Evolutionary conservation across 2,329 filamentous ascomycete species (phyloP).

Genomic region (Aureobasidium sp.): DNA sequence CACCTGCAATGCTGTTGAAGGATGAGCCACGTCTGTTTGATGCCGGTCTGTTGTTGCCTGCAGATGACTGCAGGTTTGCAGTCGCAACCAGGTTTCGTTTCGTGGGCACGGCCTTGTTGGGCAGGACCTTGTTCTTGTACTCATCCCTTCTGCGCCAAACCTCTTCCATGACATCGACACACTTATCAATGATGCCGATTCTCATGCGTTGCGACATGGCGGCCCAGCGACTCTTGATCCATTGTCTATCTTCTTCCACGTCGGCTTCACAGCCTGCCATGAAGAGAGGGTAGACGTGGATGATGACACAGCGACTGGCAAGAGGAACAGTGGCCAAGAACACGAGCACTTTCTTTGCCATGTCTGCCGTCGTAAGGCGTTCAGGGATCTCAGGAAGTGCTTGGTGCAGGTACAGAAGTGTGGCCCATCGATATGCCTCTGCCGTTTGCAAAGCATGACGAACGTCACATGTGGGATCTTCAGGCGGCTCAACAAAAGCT

Average conservation of each 20-base stretch:
- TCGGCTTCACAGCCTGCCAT: slow-evolving; percentile 58
- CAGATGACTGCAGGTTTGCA: slow-evolving; percentile 13
- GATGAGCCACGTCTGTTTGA: background rate
- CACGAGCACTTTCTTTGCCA: slow-evolving; percentile 54
- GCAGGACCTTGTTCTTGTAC: slow-evolving; percentile 29
- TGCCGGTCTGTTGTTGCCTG: background rate
- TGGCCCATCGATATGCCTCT: slow-evolving; percentile 59
- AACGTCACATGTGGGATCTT: slow-evolving; percentile 54
- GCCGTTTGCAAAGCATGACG: slow-evolving; percentile 59
- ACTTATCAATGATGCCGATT: slow-evolving; percentile 59
- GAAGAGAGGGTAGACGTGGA: slow-evolving; percentile 62
- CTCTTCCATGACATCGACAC: slow-evolving; percentile 54
- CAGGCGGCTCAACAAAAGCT: slow-evolving; percentile 48
- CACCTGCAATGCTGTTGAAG: slow-evolving; percentile 3
- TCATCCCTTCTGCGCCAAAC: slow-evolving; percentile 57
- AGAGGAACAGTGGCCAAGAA: slow-evolving; percentile 55
- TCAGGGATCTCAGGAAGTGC: slow-evolving; percentile 60
- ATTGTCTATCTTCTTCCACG: slow-evolving; percentile 50
- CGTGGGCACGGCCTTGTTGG: slow-evolving; percentile 17
- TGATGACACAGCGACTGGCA: slow-evolving; percentile 53
- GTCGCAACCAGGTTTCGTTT: slow-evolving; percentile 29
- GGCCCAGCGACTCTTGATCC: slow-evolving; percentile 55
- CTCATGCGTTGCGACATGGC: slow-evolving; percentile 53
- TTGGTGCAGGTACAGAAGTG: slow-evolving; percentile 57
- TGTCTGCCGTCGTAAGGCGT: slow-evolving; percentile 40